phyloP scores from a whole-genome alignment of 176 grass and related monocot species.

The Phyllostachys edulis region DNA sequence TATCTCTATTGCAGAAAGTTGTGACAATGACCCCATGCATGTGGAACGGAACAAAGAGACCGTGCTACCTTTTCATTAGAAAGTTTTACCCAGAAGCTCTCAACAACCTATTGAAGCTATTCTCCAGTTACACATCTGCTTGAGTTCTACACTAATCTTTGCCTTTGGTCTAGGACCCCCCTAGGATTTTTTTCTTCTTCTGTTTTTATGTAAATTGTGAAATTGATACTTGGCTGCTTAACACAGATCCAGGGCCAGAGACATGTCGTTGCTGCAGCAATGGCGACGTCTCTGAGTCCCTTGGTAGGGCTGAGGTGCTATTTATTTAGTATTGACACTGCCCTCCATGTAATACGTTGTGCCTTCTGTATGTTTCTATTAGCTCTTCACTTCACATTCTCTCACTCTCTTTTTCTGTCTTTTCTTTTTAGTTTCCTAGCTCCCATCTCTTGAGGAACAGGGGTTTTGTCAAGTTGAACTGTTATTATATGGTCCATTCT shows the following conservation, averaged over 20 bases:
- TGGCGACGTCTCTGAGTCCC: conserved; percentile 32
- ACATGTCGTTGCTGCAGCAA: conserved; percentile 39
- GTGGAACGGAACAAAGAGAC: conserved; percentile 89
- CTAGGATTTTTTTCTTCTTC: conserved; percentile 31
- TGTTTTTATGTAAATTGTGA: conserved; percentile 68
- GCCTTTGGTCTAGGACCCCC: conserved; percentile 27
- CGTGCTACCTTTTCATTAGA: conserved; percentile 91
- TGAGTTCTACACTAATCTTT: conserved; percentile 56
- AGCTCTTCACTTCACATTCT: conserved; percentile 21
- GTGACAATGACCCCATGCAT: conserved; percentile 55
- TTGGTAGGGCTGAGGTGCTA: conserved; percentile 45
- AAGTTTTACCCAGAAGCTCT: conserved; percentile 95
- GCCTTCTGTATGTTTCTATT: conserved; percentile 40
- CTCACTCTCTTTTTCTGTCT: not conserved
- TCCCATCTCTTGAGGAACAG: conserved; percentile 36
- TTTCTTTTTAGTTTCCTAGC: conserved; percentile 40
- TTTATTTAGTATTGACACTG: conserved; percentile 49
- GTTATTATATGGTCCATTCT: conserved; percentile 47
- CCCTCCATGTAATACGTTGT: conserved; percentile 50
- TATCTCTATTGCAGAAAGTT: conserved; percentile 61
- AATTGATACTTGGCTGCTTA: conserved; percentile 57
- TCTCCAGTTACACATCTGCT: conserved; percentile 63
- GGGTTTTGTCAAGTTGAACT: conserved; percentile 39
- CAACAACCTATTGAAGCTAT: conserved; percentile 80
- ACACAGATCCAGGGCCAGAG: conserved; percentile 54